Percentiles rank a stretch among this genome's conserved stretches.
Evolutionary conservation across 2,329 filamentous ascomycete species (phyloP).

Genomic region (Fusarium albosuccineum): DNA sequence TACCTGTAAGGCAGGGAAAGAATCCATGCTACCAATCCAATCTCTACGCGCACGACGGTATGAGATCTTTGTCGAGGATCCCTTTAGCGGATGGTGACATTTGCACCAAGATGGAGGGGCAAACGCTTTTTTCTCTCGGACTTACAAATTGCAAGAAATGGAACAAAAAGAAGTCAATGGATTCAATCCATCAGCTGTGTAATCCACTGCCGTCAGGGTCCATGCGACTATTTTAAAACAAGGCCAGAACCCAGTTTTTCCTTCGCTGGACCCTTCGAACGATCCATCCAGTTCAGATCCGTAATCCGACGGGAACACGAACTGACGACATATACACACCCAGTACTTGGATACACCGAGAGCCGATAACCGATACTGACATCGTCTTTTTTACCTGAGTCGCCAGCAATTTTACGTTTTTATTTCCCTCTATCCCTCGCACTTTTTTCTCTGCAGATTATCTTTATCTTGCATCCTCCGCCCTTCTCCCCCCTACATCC

Average conservation of each 20-base stretch:
- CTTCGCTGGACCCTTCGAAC: conserved; percentile 27
- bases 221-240: conserved; percentile 20
- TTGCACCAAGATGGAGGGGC: conserved; percentile 1
- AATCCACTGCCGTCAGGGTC: conserved; percentile 19
- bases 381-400: conserved; percentile 18
- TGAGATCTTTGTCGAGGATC: conserved; percentile 10
- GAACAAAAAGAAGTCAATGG: conserved; percentile 20
- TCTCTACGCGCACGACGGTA: background rate
- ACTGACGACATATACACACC: background rate
- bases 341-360: conserved; percentile 38
- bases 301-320: conserved; percentile 23
- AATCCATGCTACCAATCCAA: background rate
- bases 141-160: conserved; percentile 32
- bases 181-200: conserved; percentile 7
- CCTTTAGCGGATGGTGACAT: conserved; percentile 3
- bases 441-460: conserved; percentile 2
- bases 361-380: conserved; percentile 35
- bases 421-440: conserved; percentile 7
- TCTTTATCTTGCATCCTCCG: background rate
- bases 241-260: conserved; percentile 26
- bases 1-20: background rate
- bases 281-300: conserved; percentile 26
- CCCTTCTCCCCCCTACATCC: background rate
- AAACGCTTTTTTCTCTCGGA: conserved; percentile 12
- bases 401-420: conserved; percentile 39